Conservation (phyloP, 495 filamentous ascomycete species). For the Aeminium ludgeri region DNA sequence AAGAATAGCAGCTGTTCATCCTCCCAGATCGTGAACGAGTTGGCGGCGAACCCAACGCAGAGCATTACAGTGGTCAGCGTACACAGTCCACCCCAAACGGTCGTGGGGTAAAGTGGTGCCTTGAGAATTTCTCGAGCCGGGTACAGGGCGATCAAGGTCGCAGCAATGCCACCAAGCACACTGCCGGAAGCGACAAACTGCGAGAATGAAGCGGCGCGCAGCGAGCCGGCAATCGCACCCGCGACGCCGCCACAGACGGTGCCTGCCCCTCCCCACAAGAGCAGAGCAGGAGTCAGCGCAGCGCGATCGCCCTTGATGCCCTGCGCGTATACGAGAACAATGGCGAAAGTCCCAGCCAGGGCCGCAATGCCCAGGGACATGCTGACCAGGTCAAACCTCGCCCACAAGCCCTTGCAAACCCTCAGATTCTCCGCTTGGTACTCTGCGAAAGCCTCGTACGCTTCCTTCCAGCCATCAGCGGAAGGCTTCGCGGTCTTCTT, state of each 20-base stretch:
- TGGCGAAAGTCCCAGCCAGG: conserved; percentile 45
- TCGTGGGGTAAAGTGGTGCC: conserved; percentile 47
- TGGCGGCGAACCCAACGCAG: conserved; percentile 83
- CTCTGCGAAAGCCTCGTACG: conserved; percentile 44
- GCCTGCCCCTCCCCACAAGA: conserved; percentile 23
- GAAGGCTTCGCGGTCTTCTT: conserved; percentile 21
- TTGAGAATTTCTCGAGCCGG: conserved; percentile 31
- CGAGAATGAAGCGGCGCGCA: conserved; percentile 15
- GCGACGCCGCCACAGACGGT: conserved; percentile 17
- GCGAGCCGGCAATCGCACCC: conserved; percentile 15
- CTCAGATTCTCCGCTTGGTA: conserved; percentile 67
- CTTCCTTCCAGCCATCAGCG: conserved; percentile 20
- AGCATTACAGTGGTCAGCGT: conserved; percentile 65
- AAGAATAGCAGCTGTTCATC: conserved; percentile 89
- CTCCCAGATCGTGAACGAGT: conserved; percentile 98
- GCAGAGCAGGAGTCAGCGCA: conserved; percentile 34
- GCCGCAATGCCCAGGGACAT: conserved; percentile 67
- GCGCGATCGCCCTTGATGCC: conserved; percentile 35
- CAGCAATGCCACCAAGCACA: conserved; percentile 45
- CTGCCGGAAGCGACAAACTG: conserved; percentile 28
- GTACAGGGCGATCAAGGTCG: conserved; percentile 41
- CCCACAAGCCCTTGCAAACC: conserved; percentile 76
- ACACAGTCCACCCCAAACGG: conserved; percentile 74
- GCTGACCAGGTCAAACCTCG: conserved; percentile 67
- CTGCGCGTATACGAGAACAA: conserved; percentile 57